Evolutionary conservation across 768 basidiomycete genomes (phyloP).

Genomic region (Mycena polygramma): DNA sequence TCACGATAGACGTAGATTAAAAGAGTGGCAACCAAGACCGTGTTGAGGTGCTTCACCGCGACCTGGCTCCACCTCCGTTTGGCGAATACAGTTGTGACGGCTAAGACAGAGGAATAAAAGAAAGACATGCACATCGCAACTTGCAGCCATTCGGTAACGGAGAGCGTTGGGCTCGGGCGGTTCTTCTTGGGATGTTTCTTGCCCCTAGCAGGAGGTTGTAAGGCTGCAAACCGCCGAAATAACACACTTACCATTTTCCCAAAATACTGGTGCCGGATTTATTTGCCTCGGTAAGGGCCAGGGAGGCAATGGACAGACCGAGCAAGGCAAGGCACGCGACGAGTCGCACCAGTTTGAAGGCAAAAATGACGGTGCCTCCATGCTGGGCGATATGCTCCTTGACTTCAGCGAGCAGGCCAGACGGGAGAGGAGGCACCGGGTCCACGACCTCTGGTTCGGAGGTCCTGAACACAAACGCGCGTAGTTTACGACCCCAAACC

Average conservation of each 20-base stretch:
- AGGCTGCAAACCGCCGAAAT: not conserved
- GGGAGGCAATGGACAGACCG: constrained; percentile 62
- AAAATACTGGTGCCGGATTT: constrained; percentile 27
- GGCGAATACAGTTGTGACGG: constrained; percentile 55
- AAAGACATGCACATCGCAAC: constrained; percentile 49
- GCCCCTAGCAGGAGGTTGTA: constrained; percentile 27
- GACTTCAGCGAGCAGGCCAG: constrained; percentile 50
- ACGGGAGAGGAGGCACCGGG: constrained; percentile 35
- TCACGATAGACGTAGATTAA: constrained; percentile 69
- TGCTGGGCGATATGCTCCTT: constrained; percentile 55
- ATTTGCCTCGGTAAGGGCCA: constrained; percentile 46
- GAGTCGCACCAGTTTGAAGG: constrained; percentile 60
- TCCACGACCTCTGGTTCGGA: constrained; percentile 30
- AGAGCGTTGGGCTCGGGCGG: constrained; percentile 31
- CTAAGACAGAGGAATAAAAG: constrained; percentile 59
- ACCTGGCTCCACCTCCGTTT: constrained; percentile 53
- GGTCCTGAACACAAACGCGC: constrained; percentile 19
- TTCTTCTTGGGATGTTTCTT: constrained; percentile 45
- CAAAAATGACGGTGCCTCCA: constrained; percentile 63
- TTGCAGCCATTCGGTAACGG: constrained; percentile 46
- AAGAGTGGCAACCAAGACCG: constrained; percentile 62
- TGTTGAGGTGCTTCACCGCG: constrained; percentile 60
- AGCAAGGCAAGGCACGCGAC: constrained; percentile 62
- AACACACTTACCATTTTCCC: constrained; percentile 39
- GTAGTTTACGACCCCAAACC: constrained; percentile 28